These are phyloP conservation scores for Podospora sp. DNA, from an alignment of 495 filamentous ascomycete species.

Conservation along the genomic window DNA sequence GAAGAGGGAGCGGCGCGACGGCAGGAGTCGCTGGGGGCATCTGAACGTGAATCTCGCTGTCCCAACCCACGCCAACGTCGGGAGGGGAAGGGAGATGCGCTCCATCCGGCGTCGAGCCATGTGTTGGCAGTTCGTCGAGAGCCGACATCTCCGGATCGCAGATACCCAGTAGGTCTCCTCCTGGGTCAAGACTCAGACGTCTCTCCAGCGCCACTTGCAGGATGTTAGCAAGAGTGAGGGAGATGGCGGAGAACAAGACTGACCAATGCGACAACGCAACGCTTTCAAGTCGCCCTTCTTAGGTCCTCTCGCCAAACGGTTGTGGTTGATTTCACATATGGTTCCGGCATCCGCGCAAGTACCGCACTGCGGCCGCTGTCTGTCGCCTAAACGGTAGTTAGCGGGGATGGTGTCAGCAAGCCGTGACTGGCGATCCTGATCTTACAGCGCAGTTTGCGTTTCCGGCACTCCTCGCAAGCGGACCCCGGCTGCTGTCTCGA, in stretches of 20 bases:
- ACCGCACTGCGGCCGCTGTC: constrained; percentile 53
- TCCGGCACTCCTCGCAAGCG: constrained; percentile 54
- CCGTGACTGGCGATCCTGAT: neutral
- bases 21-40: constrained; percentile 30
- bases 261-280: constrained; percentile 51
- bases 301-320: constrained; percentile 51
- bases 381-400: no score
- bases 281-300: constrained; percentile 58
- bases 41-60: constrained; percentile 28
- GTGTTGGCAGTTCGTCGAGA: constrained; percentile 22
- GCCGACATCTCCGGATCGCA: constrained; percentile 23
- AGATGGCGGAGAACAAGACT: constrained; percentile 21
- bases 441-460: constrained; percentile 50
- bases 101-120: constrained; percentile 17
- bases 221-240: neutral
- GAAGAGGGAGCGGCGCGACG: constrained; percentile 21
- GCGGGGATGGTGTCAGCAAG: constrained; percentile 4
- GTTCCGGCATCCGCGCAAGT: constrained; percentile 54
- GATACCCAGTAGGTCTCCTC: constrained; percentile 21
- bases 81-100: constrained; percentile 26
- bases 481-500: constrained; percentile 47
- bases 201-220: constrained; percentile 39
- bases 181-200: constrained; percentile 40
- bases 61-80: constrained; percentile 25
- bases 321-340: constrained; percentile 51